Percentiles rank a stretch among this genome's conserved stretches.
phyloP scores from a whole-genome alignment of 768 basidiomycete species.

The Trichaptum fuscoviolaceum region DNA sequence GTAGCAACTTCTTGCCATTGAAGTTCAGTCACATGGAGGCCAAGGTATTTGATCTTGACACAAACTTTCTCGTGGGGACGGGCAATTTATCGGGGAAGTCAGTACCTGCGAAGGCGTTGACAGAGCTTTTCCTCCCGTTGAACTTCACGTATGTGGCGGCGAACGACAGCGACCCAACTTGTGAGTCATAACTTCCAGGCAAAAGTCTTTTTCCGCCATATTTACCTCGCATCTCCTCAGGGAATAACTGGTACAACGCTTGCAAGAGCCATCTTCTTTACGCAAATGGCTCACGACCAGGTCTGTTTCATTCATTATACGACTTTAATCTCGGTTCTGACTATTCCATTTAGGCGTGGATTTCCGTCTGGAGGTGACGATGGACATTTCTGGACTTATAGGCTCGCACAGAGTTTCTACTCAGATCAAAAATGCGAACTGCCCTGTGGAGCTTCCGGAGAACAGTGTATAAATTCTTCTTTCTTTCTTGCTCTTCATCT shows the following conservation, averaged over 20 bases:
- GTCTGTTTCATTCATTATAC: conserved; percentile 35
- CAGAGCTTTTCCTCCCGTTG: conserved; percentile 66
- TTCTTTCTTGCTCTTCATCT: not conserved
- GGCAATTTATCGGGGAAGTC: conserved; percentile 58
- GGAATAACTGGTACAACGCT: conserved; percentile 70
- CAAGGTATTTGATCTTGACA: conserved; percentile 62
- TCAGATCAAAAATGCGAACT: conserved; percentile 53
- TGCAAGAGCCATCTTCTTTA: conserved; percentile 59
- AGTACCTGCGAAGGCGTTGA: conserved; percentile 61
- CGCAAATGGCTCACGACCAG: conserved; percentile 46
- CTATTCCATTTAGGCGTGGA: conserved; percentile 36
- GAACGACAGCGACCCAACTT: conserved; percentile 81
- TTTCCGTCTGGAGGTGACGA: conserved; percentile 59
- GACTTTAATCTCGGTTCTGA: not conserved
- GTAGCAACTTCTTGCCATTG: conserved; percentile 69
- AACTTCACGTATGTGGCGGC: conserved; percentile 78
- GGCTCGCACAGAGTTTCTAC: conserved; percentile 48
- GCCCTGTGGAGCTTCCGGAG: conserved; percentile 62
- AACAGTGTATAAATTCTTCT: conserved; percentile 38
- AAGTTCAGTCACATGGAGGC: conserved; percentile 66
- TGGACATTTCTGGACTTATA: conserved; percentile 67
- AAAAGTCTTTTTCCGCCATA: conserved; percentile 8
- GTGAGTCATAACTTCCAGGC: conserved; percentile 36
- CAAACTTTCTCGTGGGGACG: conserved; percentile 56
- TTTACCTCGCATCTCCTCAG: conserved; percentile 28